These are phyloP conservation scores for Lanmaoa rubissima DNA, from an alignment of 768 basidiomycete species.

Conservation along the genomic window DNA sequence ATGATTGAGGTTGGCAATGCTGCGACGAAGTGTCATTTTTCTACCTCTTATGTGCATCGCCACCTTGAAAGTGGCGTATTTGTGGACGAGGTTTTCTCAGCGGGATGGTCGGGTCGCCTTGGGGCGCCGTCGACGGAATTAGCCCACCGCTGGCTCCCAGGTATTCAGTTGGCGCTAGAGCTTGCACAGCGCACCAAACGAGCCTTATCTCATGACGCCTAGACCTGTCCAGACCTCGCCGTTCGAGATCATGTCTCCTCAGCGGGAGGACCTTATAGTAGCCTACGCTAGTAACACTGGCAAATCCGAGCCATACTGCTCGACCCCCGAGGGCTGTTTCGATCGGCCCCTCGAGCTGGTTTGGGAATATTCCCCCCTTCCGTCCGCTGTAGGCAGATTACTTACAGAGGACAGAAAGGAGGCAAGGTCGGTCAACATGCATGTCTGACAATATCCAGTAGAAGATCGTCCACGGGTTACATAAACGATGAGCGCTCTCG, in stretches of 20 bases:
- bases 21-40: neutral
- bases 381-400: constrained; percentile 26
- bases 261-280: neutral
- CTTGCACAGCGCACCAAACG: neutral
- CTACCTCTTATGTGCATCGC: neutral
- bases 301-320: neutral
- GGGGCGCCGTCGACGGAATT: neutral
- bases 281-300: neutral
- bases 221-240: neutral
- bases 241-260: neutral
- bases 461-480: neutral
- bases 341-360: neutral
- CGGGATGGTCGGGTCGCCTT: neutral
- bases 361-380: constrained; percentile 10
- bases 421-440: neutral
- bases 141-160: neutral
- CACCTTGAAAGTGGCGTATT: neutral
- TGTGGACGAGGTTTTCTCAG: neutral
- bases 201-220: neutral
- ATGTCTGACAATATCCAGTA: neutral
- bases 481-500: neutral
- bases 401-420: constrained; percentile 24
- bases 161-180: neutral
- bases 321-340: neutral
- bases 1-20: neutral